A percentile compares a stretch with the other conserved stretches of the same genome.
These are phyloP conservation scores for Neoboletus magnificus DNA, from an alignment of 768 basidiomycete species.

Conservation along the genomic window DNA sequence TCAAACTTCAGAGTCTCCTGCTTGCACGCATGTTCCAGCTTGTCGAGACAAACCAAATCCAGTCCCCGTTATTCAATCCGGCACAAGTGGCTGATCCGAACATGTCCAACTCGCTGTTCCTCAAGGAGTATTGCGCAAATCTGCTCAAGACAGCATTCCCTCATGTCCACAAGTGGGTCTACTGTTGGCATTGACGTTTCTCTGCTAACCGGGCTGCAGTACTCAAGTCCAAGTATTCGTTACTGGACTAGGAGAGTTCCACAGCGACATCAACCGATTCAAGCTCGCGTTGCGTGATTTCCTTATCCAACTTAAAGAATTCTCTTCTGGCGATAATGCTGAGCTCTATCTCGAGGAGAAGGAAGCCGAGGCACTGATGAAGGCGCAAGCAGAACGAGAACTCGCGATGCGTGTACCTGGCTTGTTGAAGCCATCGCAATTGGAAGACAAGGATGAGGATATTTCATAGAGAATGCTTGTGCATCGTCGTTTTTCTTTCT, in stretches of 20 bases:
- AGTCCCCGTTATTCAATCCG: constrained; percentile 82
- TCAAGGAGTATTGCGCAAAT: constrained; percentile 83
- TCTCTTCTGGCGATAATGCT: constrained; percentile 86
- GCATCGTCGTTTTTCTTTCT: constrained; percentile 29
- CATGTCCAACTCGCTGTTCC: constrained; percentile 74
- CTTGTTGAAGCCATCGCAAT: constrained; percentile 91
- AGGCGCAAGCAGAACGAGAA: constrained; percentile 81
- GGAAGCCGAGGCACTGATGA: constrained; percentile 76
- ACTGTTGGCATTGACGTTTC: background rate
- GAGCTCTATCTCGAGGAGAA: constrained; percentile 95
- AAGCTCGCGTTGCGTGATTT: constrained; percentile 94
- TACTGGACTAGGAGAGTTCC: constrained; percentile 61
- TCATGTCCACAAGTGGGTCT: constrained; percentile 77
- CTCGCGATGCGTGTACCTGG: constrained; percentile 95
- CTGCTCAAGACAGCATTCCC: constrained; percentile 87
- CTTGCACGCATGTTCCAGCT: constrained; percentile 92
- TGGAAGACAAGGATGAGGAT: constrained; percentile 93
- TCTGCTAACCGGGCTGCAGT: constrained; percentile 35
- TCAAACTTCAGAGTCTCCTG: constrained; percentile 92
- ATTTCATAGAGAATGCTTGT: constrained; percentile 37
- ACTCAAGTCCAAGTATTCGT: constrained; percentile 73
- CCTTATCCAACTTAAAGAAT: constrained; percentile 96
- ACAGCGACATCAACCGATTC: constrained; percentile 84
- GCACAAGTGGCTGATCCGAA: constrained; percentile 63
- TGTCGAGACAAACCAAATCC: constrained; percentile 76